Evolutionary conservation across 345 rosid genomes (phyloP), one percentile per base, ranked within the genome.

Genomic region (Gynandropsis gynandra): DNA sequence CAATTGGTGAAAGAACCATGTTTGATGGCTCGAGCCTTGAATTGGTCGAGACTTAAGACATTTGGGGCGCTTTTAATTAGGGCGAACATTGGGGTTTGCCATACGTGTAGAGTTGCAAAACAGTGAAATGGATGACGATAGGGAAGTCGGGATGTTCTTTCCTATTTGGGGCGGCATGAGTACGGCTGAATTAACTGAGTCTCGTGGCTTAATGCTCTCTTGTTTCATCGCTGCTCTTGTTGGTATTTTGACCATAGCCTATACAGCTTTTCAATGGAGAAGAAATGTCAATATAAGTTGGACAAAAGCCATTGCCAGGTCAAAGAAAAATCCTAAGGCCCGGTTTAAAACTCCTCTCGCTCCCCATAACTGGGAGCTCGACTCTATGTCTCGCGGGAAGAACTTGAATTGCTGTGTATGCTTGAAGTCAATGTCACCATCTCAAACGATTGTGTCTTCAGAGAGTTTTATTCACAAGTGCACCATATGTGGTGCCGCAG

Each of bases 211-310:
- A 41, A 69, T 85, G 50, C 14, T 87, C 42, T 76, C 93, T 36
- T 84, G 88, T 16, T 59, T 78, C 32, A 49, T 80, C 17, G 95
- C 96, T 62, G 88, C 82, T 14, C 68, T 85, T 27, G 75, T 87
- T 71, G 96, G 98, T 52, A 64, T 92, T 48, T 63, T 81, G 62
- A 87, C 96, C 15, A 87, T 92, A 38, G 82, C 83, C 47, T 92
- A 80, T 67, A 84, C 93, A 0, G 93, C 96, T 59, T 85, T 82
- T 56, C 98, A 92, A 48, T 92, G 98, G 98, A 75, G 98, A 54
- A 79, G 97, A 58, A 87, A 92, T 58, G 85, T 87, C 64, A 92
- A 82, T 70, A 70, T 92, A 54, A 85, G 86, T 54, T 85, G 97
- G 98, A 92, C 75, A 73, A 92, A 77, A 74, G 96, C 98, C 53